Evolutionary conservation across 2,329 filamentous ascomycete species (phyloP).

Genomic region (Xylariaceae sp.): DNA sequence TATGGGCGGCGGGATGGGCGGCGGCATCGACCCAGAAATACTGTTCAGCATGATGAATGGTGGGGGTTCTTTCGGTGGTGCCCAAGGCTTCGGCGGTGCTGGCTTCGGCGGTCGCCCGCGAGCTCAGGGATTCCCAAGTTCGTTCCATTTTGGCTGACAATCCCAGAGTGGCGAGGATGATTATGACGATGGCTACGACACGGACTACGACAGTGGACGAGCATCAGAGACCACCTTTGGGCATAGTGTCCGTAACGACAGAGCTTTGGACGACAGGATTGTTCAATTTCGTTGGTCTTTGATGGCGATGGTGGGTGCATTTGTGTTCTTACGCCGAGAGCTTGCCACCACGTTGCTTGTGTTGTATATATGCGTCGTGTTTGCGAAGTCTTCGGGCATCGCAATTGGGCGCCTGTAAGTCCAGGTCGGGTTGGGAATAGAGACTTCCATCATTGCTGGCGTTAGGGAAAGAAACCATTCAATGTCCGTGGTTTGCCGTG

Average conservation of each 20-base stretch:
- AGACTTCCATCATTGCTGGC: slow-evolving; percentile 33
- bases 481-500: slow-evolving; percentile 11
- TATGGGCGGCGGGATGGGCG: slow-evolving; percentile 51
- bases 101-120: slow-evolving; percentile 48
- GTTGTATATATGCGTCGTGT: slow-evolving; percentile 36
- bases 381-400: slow-evolving; percentile 34
- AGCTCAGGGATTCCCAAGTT: slow-evolving; percentile 48
- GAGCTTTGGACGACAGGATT: slow-evolving; percentile 28
- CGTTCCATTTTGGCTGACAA: slow-evolving; percentile 62
- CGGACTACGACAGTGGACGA: slow-evolving; percentile 16
- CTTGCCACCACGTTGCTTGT: slow-evolving; percentile 36
- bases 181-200: slow-evolving; percentile 36
- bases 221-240: slow-evolving; percentile 14
- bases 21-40: slow-evolving; percentile 75
- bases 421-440: slow-evolving; percentile 33
- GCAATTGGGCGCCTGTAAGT: slow-evolving; percentile 33
- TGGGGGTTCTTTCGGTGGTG: slow-evolving; percentile 59
- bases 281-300: slow-evolving; percentile 36
- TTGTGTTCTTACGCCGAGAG: slow-evolving; percentile 37
- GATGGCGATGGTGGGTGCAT: slow-evolving; percentile 30
- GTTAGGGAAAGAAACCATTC: slow-evolving; percentile 29
- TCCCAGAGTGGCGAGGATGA: slow-evolving; percentile 38
- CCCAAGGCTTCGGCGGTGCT: slow-evolving; percentile 51
- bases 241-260: slow-evolving; percentile 15
- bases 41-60: slow-evolving; percentile 84